Conservation (phyloP, 768 basidiomycete genomes). For the Clitopilus passeckerianus region DNA sequence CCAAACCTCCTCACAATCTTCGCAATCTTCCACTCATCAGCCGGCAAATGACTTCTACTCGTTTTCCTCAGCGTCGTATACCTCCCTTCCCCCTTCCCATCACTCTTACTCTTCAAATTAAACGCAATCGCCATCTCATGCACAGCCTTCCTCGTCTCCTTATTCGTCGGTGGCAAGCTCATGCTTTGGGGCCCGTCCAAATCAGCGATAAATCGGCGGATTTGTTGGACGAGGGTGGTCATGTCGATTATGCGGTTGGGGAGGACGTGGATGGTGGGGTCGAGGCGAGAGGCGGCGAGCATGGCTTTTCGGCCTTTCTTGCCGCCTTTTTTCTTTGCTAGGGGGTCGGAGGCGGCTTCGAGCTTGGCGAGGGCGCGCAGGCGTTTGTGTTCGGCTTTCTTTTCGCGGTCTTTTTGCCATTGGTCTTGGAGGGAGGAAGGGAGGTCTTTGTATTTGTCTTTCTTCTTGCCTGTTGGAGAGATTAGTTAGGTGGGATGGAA, state of each 20-base stretch:
- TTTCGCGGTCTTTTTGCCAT: conserved; percentile 79
- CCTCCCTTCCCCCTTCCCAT: conserved; percentile 60
- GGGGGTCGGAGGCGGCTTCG: conserved; percentile 56
- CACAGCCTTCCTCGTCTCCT: conserved; percentile 61
- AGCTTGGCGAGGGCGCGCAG: conserved; percentile 54
- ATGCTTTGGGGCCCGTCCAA: conserved; percentile 46
- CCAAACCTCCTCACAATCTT: conserved; percentile 33
- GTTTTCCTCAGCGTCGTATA: conserved; percentile 80
- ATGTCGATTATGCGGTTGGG: conserved; percentile 60
- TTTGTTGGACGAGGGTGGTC: conserved; percentile 62
- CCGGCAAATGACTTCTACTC: conserved; percentile 42
- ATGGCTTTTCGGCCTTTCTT: conserved; percentile 70
- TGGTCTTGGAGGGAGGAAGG: conserved; percentile 56
- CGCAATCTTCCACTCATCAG: conserved; percentile 60
- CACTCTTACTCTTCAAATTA: conserved; percentile 71
- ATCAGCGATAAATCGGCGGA: conserved; percentile 64
- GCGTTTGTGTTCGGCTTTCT: conserved; percentile 75
- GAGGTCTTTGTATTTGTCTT: conserved; percentile 48
- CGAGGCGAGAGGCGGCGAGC: conserved; percentile 48
- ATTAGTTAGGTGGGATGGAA: background rate
- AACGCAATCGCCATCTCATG: conserved; percentile 83
- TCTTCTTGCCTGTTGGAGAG: conserved; percentile 30
- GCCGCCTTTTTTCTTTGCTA: conserved; percentile 56
- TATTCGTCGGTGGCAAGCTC: conserved; percentile 75
- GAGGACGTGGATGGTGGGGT: conserved; percentile 34